Base-by-base conservation (phyloP, 345 rosid species). In the Alliaria petiolata region DNA sequence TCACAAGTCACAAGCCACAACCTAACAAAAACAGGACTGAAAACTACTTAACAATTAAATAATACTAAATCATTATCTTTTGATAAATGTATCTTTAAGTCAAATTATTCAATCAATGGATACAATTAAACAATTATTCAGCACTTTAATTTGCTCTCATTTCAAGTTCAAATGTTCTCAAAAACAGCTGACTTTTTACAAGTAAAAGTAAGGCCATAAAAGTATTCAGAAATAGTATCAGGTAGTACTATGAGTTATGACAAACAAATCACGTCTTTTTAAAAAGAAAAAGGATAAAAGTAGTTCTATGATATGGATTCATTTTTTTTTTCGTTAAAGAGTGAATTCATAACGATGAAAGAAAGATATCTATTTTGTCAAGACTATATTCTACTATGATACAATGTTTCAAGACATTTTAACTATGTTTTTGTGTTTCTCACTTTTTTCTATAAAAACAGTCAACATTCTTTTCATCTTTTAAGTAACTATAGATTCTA, bases 1-100 rank as follows among this genome's bases (percentile, higher is more conserved):
- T 72, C 64, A 35, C 0, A n/a, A n/a, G n/a, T n/a, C n/a, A n/a
- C n/a, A 72, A 63, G 70, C 35, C 56, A 55, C 76, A 72, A 4
- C 70, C 49, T 72, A 54, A 25, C 54, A 5, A 54, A 54, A 46
- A 2, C 10, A 17, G 15, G 52, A 70, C n/a, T 43, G 62, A 62
- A n/a, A 61, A 19, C 17, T 31, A 55, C 1, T 5, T 36, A 42
- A 62, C 62, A 62, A 71, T 52, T 62, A n/a, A 19, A 13, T 30
- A 55, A 33, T 20, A 26, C 1, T 4, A 35, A 40, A 62, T 71
- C 69, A 71, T 51, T 62, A 31, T 20, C 35, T 62, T 61, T 72
- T 35, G 65, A 47, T 47, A 53, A 44, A 72, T 52, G 45, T 53
- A 15, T 33, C 51, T 8, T 28, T 7, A 20, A 52, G 62, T 71